Conservation (phyloP, 2,329 filamentous ascomycete genomes). For the Sclerotinia glacialis region DNA sequence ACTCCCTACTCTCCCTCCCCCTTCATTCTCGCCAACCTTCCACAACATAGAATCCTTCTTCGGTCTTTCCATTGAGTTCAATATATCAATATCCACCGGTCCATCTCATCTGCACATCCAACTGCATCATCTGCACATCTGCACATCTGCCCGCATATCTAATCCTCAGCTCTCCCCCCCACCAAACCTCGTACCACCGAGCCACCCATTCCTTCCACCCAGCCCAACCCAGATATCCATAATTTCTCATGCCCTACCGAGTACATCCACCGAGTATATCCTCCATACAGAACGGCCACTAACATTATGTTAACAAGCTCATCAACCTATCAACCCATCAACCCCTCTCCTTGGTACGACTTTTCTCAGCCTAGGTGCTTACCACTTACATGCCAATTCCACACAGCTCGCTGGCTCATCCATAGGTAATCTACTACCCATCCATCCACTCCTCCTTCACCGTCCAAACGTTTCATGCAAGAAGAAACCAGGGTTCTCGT, state of each 20-base stretch:
- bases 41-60: slow-evolving; percentile 12
- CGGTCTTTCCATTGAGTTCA: slow-evolving; percentile 3
- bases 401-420: not conserved
- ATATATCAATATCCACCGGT: not conserved
- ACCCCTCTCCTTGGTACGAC: no score
- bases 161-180: not conserved
- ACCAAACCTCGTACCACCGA: slow-evolving; percentile 1
- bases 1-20: no score
- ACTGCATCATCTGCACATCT: not conserved
- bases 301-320: not conserved
- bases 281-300: not conserved
- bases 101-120: not conserved
- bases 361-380: not conserved
- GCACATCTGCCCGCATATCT: not conserved
- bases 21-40: slow-evolving; percentile 8
- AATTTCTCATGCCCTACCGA: not conserved
- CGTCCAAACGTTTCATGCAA: slow-evolving; percentile 12
- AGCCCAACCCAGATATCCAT: not conserved
- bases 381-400: not conserved
- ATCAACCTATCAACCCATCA: no score
- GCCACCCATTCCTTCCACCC: not conserved
- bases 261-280: no score
- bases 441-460: slow-evolving; percentile 2
- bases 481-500: not conserved
- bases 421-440: not conserved